phyloP scores from a whole-genome alignment of 2,329 filamentous ascomycete species.

The Cordyceps cateniannulata region DNA sequence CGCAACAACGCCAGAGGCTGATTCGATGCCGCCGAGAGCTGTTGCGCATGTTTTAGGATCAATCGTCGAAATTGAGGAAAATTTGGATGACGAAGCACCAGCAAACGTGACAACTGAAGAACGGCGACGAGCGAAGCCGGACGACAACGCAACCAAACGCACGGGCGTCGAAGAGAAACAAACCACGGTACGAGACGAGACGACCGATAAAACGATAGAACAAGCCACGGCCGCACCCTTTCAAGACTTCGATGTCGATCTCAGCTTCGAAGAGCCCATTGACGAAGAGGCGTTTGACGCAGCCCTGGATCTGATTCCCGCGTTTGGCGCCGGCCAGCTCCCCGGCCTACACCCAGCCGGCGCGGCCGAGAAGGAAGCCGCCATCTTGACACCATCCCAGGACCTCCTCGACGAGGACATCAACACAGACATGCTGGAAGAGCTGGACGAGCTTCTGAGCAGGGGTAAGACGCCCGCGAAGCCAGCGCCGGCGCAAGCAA shows the following conservation, averaged over 20 bases:
- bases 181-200: background rate
- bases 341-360: background rate
- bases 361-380: too few species aligned
- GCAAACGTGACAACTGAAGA: background rate
- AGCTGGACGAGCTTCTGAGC: slow-evolving; percentile 14
- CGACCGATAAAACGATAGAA: background rate
- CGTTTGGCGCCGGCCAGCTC: background rate
- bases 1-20: background rate
- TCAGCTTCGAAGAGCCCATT: background rate
- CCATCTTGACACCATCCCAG: background rate
- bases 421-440: slow-evolving; percentile 18
- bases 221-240: too few species aligned
- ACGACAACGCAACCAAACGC: background rate
- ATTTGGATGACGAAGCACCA: background rate
- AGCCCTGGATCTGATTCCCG: background rate
- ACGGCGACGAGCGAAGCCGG: background rate
- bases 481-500: background rate
- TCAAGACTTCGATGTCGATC: background rate
- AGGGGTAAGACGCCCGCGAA: background rate
- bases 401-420: slow-evolving; percentile 20
- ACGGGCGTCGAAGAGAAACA: background rate
- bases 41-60: background rate
- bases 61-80: background rate
- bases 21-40: too few species aligned
- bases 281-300: background rate